A percentile compares a stretch with the other conserved stretches of the same genome.
These are phyloP conservation scores for Russula dissimulans DNA, from an alignment of 768 basidiomycete genomes.

Conservation along the genomic window DNA sequence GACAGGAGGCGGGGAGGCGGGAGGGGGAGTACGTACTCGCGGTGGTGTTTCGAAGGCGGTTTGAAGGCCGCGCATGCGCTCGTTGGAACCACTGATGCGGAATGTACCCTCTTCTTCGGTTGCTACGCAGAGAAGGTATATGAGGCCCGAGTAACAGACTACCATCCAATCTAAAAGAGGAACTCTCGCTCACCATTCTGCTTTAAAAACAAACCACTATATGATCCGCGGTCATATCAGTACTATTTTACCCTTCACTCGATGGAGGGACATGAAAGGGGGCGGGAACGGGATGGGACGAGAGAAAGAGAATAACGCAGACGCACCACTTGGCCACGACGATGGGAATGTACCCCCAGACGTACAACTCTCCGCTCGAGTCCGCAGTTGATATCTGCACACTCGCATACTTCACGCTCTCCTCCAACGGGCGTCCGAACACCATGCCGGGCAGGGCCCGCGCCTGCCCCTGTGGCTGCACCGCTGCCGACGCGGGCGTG, in stretches of 20 bases:
- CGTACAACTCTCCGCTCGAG: conserved; percentile 70
- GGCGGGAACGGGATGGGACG: neutral
- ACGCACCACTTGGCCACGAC: conserved; percentile 94
- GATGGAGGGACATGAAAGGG: neutral
- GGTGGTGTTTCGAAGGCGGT: conserved; percentile 83
- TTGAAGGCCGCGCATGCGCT: conserved; percentile 93
- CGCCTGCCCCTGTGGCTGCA: conserved; percentile 19
- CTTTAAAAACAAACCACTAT: conserved; percentile 86
- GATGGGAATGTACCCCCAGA: conserved; percentile 93
- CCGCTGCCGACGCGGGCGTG: conserved; percentile 27
- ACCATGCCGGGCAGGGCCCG: conserved; percentile 41
- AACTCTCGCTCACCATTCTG: conserved; percentile 57
- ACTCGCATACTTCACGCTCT: conserved; percentile 77
- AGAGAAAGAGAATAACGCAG: no score
- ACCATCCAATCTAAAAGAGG: neutral
- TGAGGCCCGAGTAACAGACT: neutral
- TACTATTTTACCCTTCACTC: neutral
- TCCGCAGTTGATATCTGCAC: conserved; percentile 92
- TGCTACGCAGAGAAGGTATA: conserved; percentile 31
- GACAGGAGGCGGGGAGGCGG: neutral
- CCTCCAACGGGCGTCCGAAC: conserved; percentile 78
- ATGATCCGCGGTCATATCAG: neutral
- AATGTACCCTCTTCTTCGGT: conserved; percentile 93
- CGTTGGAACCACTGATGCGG: conserved; percentile 90
- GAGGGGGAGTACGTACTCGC: conserved; percentile 40